Evolutionary conservation across 1,284 basidiomycete species (phyloP).

Genomic region (Schizophyllum commune): DNA sequence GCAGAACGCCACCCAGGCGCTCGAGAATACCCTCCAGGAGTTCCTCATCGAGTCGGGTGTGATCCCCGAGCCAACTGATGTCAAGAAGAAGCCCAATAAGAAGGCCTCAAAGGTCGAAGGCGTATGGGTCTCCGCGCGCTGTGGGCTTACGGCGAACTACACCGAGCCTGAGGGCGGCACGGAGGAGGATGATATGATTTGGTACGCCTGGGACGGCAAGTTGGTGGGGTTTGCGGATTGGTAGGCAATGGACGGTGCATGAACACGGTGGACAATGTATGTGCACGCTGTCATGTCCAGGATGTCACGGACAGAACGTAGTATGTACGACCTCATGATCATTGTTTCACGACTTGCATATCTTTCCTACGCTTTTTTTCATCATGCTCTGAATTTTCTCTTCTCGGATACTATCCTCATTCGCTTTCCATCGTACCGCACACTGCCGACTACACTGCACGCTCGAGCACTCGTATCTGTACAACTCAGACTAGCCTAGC

Average conservation of each 20-base stretch:
- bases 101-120: slow-evolving; percentile 44
- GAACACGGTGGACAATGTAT: neutral
- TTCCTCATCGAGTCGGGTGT: slow-evolving; percentile 26
- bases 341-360: too few relatives aligned
- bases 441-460: too few relatives aligned
- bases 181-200: slow-evolving; percentile 69
- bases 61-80: neutral
- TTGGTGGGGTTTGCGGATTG: slow-evolving; percentile 63
- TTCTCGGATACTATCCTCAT: too few relatives aligned
- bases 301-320: neutral
- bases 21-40: slow-evolving; percentile 32
- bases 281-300: neutral
- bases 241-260: slow-evolving; percentile 26
- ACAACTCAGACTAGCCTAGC: too few relatives aligned
- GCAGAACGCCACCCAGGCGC: slow-evolving; percentile 43
- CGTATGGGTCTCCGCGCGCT: slow-evolving; percentile 42
- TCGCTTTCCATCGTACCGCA: too few relatives aligned
- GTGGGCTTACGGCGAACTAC: slow-evolving; percentile 18
- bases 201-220: slow-evolving; percentile 76
- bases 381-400: too few relatives aligned
- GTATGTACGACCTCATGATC: neutral
- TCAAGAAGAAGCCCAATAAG: slow-evolving; percentile 17
- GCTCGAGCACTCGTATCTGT: too few relatives aligned
- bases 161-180: slow-evolving; percentile 11
- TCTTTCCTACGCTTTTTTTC: too few relatives aligned